phyloP scores from a whole-genome alignment of 768 basidiomycete genomes.

The Jaapia argillacea region DNA sequence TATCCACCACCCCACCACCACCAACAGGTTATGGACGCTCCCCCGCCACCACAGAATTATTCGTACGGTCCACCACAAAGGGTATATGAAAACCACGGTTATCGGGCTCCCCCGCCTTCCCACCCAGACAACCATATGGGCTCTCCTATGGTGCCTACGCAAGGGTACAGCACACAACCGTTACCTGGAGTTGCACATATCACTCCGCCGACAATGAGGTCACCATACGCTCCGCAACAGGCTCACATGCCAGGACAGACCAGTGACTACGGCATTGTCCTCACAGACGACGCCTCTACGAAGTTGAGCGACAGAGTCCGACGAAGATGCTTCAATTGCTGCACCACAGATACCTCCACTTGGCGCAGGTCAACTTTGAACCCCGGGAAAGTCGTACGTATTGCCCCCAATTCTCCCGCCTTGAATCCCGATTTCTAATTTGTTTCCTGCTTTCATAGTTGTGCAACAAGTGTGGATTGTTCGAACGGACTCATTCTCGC shows the following conservation, averaged over 20 bases:
- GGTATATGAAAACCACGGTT: not conserved
- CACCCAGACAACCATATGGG: not conserved
- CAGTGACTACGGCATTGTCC: conserved; percentile 29
- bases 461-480: conserved; percentile 64
- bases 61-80: not conserved
- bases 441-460: conserved; percentile 19
- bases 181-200: conserved; percentile 5
- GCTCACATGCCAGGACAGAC: conserved; percentile 27
- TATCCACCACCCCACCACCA: conserved; percentile 3
- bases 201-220: conserved; percentile 11
- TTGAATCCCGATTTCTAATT: conserved; percentile 6
- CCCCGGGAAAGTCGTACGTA: conserved; percentile 65
- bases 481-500: conserved; percentile 72
- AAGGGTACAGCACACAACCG: not conserved
- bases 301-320: conserved; percentile 73
- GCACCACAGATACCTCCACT: conserved; percentile 76
- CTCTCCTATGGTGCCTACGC: not conserved
- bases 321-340: conserved; percentile 75
- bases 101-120: too few species aligned
- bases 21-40: too few species aligned
- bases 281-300: conserved; percentile 74
- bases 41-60: not conserved
- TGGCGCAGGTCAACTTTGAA: conserved; percentile 71
- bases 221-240: conserved; percentile 6
- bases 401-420: not conserved